Conservation (phyloP, 805 yeast species). For the Hanseniaspora osmophila region DNA sequence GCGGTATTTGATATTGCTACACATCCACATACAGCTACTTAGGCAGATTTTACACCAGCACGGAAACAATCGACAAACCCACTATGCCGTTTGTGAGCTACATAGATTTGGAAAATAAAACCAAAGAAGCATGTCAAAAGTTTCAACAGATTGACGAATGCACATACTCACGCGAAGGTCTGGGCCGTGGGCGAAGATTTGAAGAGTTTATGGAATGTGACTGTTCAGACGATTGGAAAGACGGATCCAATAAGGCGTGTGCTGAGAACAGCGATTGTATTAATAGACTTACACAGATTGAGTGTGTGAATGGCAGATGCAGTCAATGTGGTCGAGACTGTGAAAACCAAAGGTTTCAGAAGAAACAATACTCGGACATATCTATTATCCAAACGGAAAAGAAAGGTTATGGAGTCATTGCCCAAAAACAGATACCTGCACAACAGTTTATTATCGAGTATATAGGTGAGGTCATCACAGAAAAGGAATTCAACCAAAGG, state of each 20-base stretch:
- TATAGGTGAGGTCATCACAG: conserved; percentile 86
- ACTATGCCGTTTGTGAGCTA: conserved; percentile 10
- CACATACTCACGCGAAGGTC: conserved; percentile 41
- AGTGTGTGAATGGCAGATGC: conserved; percentile 61
- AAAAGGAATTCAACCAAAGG: conserved; percentile 54
- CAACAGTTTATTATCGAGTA: conserved; percentile 80
- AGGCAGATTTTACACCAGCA: too few relatives aligned
- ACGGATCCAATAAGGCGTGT: conserved; percentile 52
- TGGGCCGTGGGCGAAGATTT: conserved; percentile 59
- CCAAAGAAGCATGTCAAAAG: conserved; percentile 50
- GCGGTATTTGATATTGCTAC: too few relatives aligned
- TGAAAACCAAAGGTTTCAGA: conserved; percentile 80
- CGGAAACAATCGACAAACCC: too few relatives aligned
- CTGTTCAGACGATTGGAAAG: conserved; percentile 41
- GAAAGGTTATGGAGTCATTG: conserved; percentile 85
- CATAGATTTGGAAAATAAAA: conserved; percentile 36
- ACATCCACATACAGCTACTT: neutral
- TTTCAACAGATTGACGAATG: conserved; percentile 47
- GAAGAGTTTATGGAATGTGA: conserved; percentile 86
- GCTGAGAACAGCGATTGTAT: conserved; percentile 80
- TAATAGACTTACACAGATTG: conserved; percentile 81
- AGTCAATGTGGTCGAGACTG: conserved; percentile 63
- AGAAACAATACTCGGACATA: conserved; percentile 55
- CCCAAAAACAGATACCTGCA: conserved; percentile 40
- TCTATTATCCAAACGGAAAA: conserved; percentile 68